Evolutionary conservation across 495 filamentous ascomycete genomes (phyloP), one percentile per base, ranked within the genome.

Genomic region (Polyplosphaeria fusca): DNA sequence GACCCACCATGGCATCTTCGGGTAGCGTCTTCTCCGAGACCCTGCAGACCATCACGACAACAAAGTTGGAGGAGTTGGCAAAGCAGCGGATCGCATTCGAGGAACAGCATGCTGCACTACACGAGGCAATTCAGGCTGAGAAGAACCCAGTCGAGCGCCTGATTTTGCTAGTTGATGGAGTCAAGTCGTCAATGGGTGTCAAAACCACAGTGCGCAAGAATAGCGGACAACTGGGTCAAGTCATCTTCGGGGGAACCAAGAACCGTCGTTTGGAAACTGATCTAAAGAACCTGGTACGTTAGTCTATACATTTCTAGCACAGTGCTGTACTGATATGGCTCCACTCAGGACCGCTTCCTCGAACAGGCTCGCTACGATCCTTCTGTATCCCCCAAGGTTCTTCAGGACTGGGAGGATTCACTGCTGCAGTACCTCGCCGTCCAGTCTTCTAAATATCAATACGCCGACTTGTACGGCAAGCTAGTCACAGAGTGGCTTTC

Each of bases 401-500:
- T 82, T 26, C 53, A 60, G 1, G 68, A 73, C 12, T 84, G 77
- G 75, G 71, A 82, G 41, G 40, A 67, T 4, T 71, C 71, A 12
- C 67, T 86, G 18, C 70, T 79, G 52, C 70, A 72, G n/a, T 73
- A 77, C 27, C 67, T 82, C 4, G 68, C 72, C 14, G 66, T 71
- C 16, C 74, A 85, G 57, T 77, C 80, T 25, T 61, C 77, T 27
- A 82, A 79, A 45, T 80, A 81, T 47, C 71, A 84, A 42, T 84
- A 86, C 66, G 81, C 82, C 0, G 70, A 75, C 14, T 74, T 87
- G 18, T 86, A 85, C 60, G 82, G 77, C 43, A 70, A 76, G 42
- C 64, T 87, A 37, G 79, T 86, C 13, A 85, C 77, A 0, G 82
- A 88, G 61, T 86, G 84, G 82, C 66, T 86, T 54, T 4, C 64